phyloP scores from a whole-genome alignment of 1,284 basidiomycete genomes.

The Vanrija pseudolonga region DNA sequence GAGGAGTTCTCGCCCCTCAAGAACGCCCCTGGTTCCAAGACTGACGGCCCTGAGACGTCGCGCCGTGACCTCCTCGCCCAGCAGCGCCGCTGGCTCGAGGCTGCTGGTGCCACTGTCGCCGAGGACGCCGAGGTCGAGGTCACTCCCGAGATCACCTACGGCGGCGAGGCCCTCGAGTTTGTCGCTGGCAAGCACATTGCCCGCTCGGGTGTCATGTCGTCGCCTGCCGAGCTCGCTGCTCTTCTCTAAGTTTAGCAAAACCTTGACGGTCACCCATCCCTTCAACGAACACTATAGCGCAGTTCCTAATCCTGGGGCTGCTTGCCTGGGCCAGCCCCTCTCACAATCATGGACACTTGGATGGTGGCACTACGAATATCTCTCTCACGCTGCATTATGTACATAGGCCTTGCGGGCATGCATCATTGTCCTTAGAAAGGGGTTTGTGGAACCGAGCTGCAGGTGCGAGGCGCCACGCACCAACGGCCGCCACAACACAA shows the following conservation, averaged over 20 bases:
- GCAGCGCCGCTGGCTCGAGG: constrained; percentile 77
- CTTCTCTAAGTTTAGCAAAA: background rate
- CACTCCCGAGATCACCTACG: constrained; percentile 81
- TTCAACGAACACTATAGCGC: too few species aligned
- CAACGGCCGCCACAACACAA: too few species aligned
- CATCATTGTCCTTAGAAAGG: background rate
- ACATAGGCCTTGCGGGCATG: background rate
- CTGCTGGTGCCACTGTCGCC: constrained; percentile 67
- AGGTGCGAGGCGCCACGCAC: too few species aligned
- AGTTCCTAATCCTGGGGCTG: too few species aligned
- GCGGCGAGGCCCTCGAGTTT: constrained; percentile 81
- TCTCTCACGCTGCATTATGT: background rate
- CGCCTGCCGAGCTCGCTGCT: constrained; percentile 21
- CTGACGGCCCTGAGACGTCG: constrained; percentile 89
- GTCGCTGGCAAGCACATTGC: constrained; percentile 74
- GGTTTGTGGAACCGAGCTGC: background rate
- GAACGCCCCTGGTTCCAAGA: constrained; percentile 90
- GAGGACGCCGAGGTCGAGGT: constrained; percentile 73
- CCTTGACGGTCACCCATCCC: too few species aligned
- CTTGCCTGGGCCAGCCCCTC: too few species aligned
- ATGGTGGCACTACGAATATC: too few species aligned
- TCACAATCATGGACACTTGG: too few species aligned
- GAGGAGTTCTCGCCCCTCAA: constrained; percentile 97
- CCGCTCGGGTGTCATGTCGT: constrained; percentile 50
- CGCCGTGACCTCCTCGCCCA: constrained; percentile 86